These are phyloP conservation scores for Allium sativum DNA, from an alignment of 106 monocot genomes.

Conservation along the genomic window DNA sequence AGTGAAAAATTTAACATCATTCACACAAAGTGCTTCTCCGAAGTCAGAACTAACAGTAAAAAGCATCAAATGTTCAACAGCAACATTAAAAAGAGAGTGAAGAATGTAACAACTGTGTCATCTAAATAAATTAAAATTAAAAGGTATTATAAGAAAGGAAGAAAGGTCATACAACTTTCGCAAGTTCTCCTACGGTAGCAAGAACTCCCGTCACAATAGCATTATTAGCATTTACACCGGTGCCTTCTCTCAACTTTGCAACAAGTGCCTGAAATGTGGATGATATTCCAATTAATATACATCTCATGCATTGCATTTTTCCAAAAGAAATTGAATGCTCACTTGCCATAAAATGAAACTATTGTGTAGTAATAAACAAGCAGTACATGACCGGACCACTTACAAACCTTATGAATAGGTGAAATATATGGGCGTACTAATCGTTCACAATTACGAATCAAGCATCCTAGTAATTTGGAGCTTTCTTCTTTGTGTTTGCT, in stretches of 20 bases:
- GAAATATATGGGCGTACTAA: slow-evolving; percentile 88
- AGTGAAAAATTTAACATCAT: no score
- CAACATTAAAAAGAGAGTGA: no score
- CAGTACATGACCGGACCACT: background rate
- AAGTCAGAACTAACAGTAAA: no score
- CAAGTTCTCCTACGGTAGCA: slow-evolving; percentile 91
- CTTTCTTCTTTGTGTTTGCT: slow-evolving; percentile 97
- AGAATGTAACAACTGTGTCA: no score
- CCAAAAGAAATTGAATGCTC: no score
- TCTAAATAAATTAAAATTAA: no score
- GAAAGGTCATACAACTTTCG: slow-evolving; percentile 61
- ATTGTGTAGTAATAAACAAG: no score
- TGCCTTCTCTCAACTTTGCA: slow-evolving; percentile 58
- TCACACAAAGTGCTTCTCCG: no score
- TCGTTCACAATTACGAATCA: slow-evolving; percentile 77
- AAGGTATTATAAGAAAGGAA: background rate
- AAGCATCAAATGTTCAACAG: no score
- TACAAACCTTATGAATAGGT: slow-evolving; percentile 85
- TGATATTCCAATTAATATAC: background rate
- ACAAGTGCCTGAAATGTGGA: slow-evolving; percentile 64
- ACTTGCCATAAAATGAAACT: no score
- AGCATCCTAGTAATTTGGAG: slow-evolving; percentile 76
- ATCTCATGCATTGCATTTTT: no score
- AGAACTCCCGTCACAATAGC: slow-evolving; percentile 78
- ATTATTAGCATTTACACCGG: slow-evolving; percentile 71